phyloP scores from a whole-genome alignment of 2,329 filamentous ascomycete species.

The Colletotrichum sp. region DNA sequence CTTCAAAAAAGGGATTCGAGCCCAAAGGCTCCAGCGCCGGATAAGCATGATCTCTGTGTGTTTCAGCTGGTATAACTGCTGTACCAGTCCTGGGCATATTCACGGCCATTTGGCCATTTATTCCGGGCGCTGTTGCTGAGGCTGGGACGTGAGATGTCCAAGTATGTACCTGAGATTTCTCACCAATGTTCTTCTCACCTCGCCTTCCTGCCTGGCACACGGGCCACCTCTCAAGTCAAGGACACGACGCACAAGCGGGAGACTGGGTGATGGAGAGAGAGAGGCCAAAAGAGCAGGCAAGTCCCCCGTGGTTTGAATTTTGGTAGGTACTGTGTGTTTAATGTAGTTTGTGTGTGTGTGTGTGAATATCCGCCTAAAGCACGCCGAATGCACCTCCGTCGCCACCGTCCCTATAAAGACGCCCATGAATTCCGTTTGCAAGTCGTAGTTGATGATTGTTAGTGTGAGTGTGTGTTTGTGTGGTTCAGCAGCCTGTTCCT shows the following conservation, averaged over 20 bases:
- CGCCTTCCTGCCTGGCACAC: not conserved
- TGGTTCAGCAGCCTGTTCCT: not conserved
- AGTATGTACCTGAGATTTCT: not conserved
- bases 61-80: not conserved
- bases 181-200: not conserved
- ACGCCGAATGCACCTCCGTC: not conserved
- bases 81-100: not conserved
- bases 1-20: not conserved
- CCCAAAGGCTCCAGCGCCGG: not conserved
- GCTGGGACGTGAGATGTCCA: not conserved
- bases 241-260: not conserved
- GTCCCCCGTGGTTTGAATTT: not conserved
- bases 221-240: not conserved
- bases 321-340: not conserved
- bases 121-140: not conserved
- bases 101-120: not conserved
- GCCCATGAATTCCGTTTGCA: constrained; percentile 2
- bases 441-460: not conserved
- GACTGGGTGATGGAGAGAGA: not conserved
- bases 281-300: not conserved
- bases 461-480: not conserved
- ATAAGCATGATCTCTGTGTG: not conserved
- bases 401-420: not conserved
- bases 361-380: not conserved
- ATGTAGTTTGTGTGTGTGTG: not conserved